Evolutionary conservation across 2,329 filamentous ascomycete genomes (phyloP), one percentile per base, ranked within the genome.

Genomic region (Colletotrichum caudatum): DNA sequence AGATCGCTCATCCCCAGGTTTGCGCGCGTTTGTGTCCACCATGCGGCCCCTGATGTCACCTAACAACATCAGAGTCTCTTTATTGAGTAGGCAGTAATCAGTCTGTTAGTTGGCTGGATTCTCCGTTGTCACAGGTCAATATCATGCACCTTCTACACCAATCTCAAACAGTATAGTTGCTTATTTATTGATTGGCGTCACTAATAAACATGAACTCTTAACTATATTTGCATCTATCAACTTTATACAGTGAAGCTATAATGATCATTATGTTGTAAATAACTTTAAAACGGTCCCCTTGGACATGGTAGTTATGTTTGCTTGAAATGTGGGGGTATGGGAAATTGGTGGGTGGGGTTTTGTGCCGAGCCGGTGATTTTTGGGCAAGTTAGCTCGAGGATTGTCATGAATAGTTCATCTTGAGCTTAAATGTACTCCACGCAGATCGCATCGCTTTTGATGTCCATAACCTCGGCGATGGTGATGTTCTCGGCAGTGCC

Each of bases 391-490:
- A 50, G 5, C 7, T 16, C 14, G 14, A 18, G 5, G 9, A 9
- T 6, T 46, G 7, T 6, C 0, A 18, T 16, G 11, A 1, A 14
- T 8, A 18, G 9, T 1, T 20, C 11, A 18, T 29, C 16, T 12
- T 3, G 29, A 20, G 1, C n/a, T 56, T 61, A 73, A 20, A 76
- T 56, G 57, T 79, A 79, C 46, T 78, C 74, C 60, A 76, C 76
- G 46, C 78, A 79, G 2, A 79, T 66, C 16, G 69, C 48, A 14
- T 58, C 74, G 61, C 64, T 74, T 11, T 66, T 50, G 41, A 77
- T 76, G 70, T 80, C 75, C 78, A 80, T 80, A 3, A 80, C 72
- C 46, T 79, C 77, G 2, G 64, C 68, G 23, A 80, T 73, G 8
- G 69, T 77, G 1, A 71, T 66, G 37, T 73, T 64, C 12, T 74